These are phyloP conservation scores for Heteromeles arbutifolia DNA, from an alignment of 306 rosid genomes.

Conservation along the genomic window DNA sequence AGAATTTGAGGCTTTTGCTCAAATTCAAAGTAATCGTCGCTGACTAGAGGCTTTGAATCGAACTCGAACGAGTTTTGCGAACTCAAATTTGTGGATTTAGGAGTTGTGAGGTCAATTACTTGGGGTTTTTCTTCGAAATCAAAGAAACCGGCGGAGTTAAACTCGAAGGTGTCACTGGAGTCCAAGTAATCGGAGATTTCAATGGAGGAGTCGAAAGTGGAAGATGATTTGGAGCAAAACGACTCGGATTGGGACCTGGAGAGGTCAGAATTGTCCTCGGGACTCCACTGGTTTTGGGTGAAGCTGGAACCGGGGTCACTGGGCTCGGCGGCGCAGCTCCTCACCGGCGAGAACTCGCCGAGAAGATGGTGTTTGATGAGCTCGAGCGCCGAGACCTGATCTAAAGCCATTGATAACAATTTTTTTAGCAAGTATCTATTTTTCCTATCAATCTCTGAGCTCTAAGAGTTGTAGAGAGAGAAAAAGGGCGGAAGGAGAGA, in stretches of 20 bases:
- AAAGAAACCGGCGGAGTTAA: conserved; percentile 7
- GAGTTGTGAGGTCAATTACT: conserved; percentile 33
- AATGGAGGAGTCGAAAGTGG: conserved; percentile 25
- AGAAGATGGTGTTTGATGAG: conserved; percentile 59
- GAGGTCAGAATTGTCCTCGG: background rate
- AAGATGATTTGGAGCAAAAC: conserved; percentile 20
- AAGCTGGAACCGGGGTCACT: background rate
- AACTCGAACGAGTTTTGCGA: conserved; percentile 6
- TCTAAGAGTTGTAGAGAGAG: background rate
- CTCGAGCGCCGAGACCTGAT: conserved; percentile 31
- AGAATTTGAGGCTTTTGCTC: conserved; percentile 3
- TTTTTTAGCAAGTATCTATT: background rate
- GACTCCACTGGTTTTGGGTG: background rate
- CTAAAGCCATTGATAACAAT: conserved; percentile 30
- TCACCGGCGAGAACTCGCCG: conserved; percentile 60
- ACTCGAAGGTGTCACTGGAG: conserved; percentile 12
- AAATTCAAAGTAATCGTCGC: background rate
- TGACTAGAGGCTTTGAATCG: conserved; percentile 8
- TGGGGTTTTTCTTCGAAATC: conserved; percentile 40
- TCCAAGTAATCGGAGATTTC: conserved; percentile 20
- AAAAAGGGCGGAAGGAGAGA: background rate
- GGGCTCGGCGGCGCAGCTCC: background rate
- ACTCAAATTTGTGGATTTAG: conserved; percentile 1
- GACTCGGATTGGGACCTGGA: conserved; percentile 24
- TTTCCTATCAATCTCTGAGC: background rate